Evolutionary conservation across 345 rosid genomes (phyloP).

Genomic region (Dipteronia dyeriana): DNA sequence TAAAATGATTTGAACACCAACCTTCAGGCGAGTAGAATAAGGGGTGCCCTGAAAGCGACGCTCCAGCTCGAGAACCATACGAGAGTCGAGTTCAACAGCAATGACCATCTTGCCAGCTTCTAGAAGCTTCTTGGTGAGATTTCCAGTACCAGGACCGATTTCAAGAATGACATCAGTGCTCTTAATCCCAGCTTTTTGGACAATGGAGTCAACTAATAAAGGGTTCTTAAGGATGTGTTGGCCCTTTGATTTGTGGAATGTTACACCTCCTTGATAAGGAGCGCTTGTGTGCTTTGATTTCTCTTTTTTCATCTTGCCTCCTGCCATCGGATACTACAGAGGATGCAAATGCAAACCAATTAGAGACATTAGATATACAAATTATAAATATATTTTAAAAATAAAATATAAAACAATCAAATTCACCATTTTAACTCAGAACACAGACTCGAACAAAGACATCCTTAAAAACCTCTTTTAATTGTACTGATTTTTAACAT

Average conservation of each 20-base stretch:
- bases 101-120: slow-evolving; percentile 81
- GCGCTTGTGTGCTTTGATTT: slow-evolving; percentile 47
- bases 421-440: too few species aligned
- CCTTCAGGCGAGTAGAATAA: slow-evolving; percentile 57
- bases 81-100: slow-evolving; percentile 87
- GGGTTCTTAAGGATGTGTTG: slow-evolving; percentile 93
- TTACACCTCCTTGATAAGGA: slow-evolving; percentile 85
- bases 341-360: background rate
- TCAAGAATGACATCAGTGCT: slow-evolving; percentile 81
- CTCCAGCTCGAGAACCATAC: slow-evolving; percentile 91
- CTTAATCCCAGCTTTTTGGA: slow-evolving; percentile 84
- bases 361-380: background rate
- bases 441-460: too few species aligned
- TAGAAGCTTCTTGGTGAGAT: slow-evolving; percentile 88
- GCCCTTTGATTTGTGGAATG: slow-evolving; percentile 88
- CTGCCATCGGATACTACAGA: slow-evolving; percentile 51
- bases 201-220: slow-evolving; percentile 72
- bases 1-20: background rate
- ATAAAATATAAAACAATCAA: too few species aligned
- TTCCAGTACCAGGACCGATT: slow-evolving; percentile 93
- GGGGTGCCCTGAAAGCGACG: slow-evolving; percentile 93
- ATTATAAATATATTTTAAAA: too few species aligned
- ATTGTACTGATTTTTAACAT: too few species aligned
- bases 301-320: slow-evolving; percentile 82
- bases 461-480: too few species aligned